These are phyloP conservation scores for Fraxinus velutina DNA, from an alignment of 305 asterid genomes.

Conservation along the genomic window DNA sequence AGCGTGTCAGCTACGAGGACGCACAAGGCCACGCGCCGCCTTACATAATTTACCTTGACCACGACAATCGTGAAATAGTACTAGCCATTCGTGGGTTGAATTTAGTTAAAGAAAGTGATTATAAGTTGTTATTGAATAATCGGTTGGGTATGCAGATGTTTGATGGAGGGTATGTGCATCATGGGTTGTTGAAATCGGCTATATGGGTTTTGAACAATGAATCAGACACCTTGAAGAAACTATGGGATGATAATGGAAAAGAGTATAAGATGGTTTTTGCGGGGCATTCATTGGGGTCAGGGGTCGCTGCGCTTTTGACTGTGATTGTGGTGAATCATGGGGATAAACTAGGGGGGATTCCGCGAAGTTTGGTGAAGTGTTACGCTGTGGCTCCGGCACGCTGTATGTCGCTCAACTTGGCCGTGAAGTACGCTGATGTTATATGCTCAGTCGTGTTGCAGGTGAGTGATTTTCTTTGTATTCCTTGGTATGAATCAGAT, in stretches of 20 bases:
- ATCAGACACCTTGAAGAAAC: constrained; percentile 51
- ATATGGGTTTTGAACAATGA: constrained; percentile 67
- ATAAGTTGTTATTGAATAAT: constrained; percentile 65
- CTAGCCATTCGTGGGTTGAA: constrained; percentile 78
- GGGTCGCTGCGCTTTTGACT: constrained; percentile 68
- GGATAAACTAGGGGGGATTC: constrained; percentile 61
- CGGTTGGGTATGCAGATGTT: constrained; percentile 84
- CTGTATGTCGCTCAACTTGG: constrained; percentile 93
- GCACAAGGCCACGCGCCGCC: constrained; percentile 79
- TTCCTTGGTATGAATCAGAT: constrained; percentile 6
- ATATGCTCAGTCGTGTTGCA: constrained; percentile 75
- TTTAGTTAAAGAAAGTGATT: constrained; percentile 65
- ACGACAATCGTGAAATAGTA: constrained; percentile 27
- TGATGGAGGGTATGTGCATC: constrained; percentile 91
- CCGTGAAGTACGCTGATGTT: constrained; percentile 86
- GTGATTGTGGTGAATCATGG: constrained; percentile 76
- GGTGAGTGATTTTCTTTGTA: constrained; percentile 37
- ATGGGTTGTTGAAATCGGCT: constrained; percentile 84
- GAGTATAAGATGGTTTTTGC: constrained; percentile 70
- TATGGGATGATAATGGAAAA: constrained; percentile 77
- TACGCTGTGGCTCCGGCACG: constrained; percentile 88
- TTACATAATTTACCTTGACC: constrained; percentile 71
- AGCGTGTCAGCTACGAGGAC: constrained; percentile 65
- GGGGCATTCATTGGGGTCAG: constrained; percentile 93
- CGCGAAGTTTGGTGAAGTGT: constrained; percentile 59